Evolutionary conservation across 257 asterid species (phyloP).

Genomic region (Misopates orontium): DNA sequence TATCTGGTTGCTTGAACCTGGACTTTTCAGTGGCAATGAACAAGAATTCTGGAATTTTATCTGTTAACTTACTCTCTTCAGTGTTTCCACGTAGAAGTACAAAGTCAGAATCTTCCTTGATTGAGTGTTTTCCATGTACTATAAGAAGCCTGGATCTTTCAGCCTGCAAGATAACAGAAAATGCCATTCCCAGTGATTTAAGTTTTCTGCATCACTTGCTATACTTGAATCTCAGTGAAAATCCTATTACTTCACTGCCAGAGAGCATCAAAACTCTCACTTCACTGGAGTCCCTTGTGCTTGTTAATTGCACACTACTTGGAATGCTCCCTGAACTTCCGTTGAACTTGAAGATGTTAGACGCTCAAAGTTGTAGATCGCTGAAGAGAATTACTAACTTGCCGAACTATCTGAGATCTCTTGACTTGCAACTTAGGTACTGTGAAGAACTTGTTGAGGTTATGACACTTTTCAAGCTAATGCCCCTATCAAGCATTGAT

Average conservation of each 20-base stretch:
- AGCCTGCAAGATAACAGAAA: neutral
- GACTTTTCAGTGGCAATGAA: neutral
- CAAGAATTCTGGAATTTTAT: neutral
- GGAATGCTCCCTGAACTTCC: neutral
- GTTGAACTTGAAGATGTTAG: neutral
- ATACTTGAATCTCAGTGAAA: neutral
- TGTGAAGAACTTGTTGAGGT: slow-evolving; percentile 2
- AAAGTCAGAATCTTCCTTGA: neutral
- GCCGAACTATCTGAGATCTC: neutral
- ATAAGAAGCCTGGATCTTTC: neutral
- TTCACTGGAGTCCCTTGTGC: neutral
- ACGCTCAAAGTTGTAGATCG: neutral
- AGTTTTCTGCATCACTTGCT: neutral
- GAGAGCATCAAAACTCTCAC: neutral
- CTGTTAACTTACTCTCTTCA: neutral
- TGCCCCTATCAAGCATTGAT: neutral
- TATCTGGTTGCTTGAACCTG: neutral
- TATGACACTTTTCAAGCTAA: neutral
- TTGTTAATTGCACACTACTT: slow-evolving; percentile 1
- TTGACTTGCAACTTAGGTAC: neutral
- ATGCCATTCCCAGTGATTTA: neutral
- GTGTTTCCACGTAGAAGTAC: neutral
- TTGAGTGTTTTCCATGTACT: neutral
- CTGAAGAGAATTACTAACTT: neutral
- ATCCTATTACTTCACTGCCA: neutral